These are phyloP conservation scores for Cryptosporidium bovis DNA, from an alignment of 169 alveolate genomes.

Conservation along the genomic window DNA sequence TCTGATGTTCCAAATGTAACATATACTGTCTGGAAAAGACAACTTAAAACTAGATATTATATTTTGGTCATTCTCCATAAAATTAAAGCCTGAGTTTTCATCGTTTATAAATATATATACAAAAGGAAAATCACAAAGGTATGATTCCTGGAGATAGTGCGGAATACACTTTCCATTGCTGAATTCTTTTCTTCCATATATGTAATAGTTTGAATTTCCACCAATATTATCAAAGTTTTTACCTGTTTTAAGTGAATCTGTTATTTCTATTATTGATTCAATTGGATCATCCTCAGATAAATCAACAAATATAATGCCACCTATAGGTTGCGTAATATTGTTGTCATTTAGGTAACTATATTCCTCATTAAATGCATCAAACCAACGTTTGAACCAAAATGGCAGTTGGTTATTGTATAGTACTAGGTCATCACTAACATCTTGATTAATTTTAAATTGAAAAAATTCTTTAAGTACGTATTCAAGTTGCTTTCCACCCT, in stretches of 20 bases:
- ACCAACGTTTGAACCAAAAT: slow-evolving; percentile 64
- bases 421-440: background rate
- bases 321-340: slow-evolving; percentile 62
- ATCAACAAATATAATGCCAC: slow-evolving; percentile 66
- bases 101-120: slow-evolving; percentile 60
- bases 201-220: slow-evolving; percentile 52
- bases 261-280: slow-evolving; percentile 38
- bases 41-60: slow-evolving; percentile 57
- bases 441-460: background rate
- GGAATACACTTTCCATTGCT: slow-evolving; percentile 18
- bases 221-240: slow-evolving; percentile 39
- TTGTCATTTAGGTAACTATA: slow-evolving; percentile 25
- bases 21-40: slow-evolving; percentile 57
- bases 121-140: slow-evolving; percentile 49
- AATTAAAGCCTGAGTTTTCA: slow-evolving; percentile 12
- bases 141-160: slow-evolving; percentile 64
- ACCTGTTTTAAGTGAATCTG: slow-evolving; percentile 47
- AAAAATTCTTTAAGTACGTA: slow-evolving; percentile 39
- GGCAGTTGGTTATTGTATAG: slow-evolving; percentile 28
- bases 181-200: slow-evolving; percentile 18
- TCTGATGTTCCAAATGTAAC: slow-evolving; percentile 58
- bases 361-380: slow-evolving; percentile 18
- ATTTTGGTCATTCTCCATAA: slow-evolving; percentile 25
- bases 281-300: slow-evolving; percentile 54
- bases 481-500: slow-evolving; percentile 31